Base-by-base conservation (phyloP, 1,139 yeast species). In the Torulaspora pretoriensis region DNA sequence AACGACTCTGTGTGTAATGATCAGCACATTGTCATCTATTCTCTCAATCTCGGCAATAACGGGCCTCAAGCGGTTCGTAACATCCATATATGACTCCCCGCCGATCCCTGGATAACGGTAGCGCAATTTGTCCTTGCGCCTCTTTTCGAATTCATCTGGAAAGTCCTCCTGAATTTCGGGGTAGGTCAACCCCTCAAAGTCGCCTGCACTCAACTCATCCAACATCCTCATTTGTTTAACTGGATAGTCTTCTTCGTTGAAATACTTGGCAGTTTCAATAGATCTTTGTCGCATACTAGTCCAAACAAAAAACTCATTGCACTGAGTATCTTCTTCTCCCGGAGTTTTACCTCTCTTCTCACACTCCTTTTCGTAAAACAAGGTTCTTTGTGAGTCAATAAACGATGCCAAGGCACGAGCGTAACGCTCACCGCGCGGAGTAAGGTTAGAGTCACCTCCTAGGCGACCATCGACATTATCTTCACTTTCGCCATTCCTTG, bases 101-200 rank as follows among this genome's bases (percentile, higher is more conserved):
- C 97, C 96, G 43, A 88, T 86, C 8, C 97, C 97, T 2, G 97
- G 97, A 61, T 89, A 90, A 54, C 97, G 72, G 66, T 89, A 90
- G 23, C 82, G 72, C 57, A 90, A 73, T 67, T 90, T 90, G 64
- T 87, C 83, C 36, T 74, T 72, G 54, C 87, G 69, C 49, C 97
- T 75, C 16, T 89, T 77, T 37, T 77, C 80, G 59, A 83, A 90
- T 64, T 92, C 97, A 35, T 75, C 77, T 0, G 97, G 96, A 55
- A 74, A 78, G 55, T 72, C 72, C 4, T 67, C 68, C 61, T 83
- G 84, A 53, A 90, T 88, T 59, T 88, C 92, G 40, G 80, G 78
- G 59, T 89, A 88, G 0, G 97, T 88, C 85, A 89, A 73, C 3
- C 96, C 96, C 58, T 92, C 97, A 59, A 81, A 87, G 51, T 80